These are phyloP conservation scores for Daldinia sp. DNA, from an alignment of 2,329 filamentous ascomycete species.

Conservation along the genomic window DNA sequence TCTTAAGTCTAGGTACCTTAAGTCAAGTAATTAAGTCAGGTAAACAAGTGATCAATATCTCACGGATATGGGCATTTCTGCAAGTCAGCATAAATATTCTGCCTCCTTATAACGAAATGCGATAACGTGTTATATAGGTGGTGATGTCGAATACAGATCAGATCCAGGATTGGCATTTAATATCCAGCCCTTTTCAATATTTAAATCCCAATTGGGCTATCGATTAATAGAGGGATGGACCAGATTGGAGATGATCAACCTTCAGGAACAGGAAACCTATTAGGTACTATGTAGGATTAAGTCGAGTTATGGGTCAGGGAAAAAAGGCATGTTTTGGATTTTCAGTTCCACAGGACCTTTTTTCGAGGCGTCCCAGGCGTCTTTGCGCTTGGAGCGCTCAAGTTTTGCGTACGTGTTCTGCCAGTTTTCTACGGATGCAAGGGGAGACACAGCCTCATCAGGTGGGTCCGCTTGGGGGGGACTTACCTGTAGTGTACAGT, in stretches of 20 bases:
- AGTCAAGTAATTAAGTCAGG: too few species aligned
- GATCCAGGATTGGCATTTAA: conserved; percentile 11
- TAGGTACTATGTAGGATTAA: neutral
- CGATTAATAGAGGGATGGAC: conserved; percentile 30
- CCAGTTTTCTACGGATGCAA: conserved; percentile 18
- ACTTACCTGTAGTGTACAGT: neutral
- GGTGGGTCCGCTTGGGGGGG: conserved; percentile 21
- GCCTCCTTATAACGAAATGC: conserved; percentile 15
- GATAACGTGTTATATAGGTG: conserved; percentile 4
- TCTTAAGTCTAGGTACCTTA: neutral
- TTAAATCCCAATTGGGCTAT: conserved; percentile 1
- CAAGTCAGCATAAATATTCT: conserved; percentile 25
- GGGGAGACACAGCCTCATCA: conserved; percentile 38
- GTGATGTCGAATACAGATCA: neutral
- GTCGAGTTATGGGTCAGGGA: conserved; percentile 27
- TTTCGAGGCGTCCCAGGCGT: too few species aligned
- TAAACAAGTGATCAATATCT: conserved; percentile 17
- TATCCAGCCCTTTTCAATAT: conserved; percentile 11
- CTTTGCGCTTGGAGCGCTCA: too few species aligned
- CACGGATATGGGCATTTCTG: conserved; percentile 20
- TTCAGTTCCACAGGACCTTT: neutral
- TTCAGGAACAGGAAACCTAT: conserved; percentile 39
- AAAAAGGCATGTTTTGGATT: conserved; percentile 32
- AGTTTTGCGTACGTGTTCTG: conserved; percentile 30
- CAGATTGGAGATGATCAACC: conserved; percentile 37